Base-by-base conservation (phyloP, 345 rosid genomes). In the Eucalyptus camaldulensis region DNA sequence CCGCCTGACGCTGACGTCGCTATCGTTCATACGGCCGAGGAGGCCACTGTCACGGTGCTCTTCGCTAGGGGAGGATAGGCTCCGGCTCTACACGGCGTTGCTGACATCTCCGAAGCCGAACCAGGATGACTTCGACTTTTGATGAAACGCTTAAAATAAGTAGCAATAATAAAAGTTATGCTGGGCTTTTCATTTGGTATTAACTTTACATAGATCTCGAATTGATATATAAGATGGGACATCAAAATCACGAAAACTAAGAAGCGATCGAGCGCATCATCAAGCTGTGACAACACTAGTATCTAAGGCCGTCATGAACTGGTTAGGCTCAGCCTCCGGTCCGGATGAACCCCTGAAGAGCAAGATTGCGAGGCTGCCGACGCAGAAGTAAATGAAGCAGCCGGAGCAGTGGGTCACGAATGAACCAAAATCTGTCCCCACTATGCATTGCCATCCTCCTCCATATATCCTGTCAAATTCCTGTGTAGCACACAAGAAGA, bases 41-140 rank as follows among this genome's bases (percentile, higher is more conserved):
- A 94, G 98, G 90, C 98, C 99, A 2, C 89, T 97, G 43, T 98
- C 99, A 10, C 89, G 99, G 91, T 95, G 96, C 91, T 95, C 97
- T 2, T 97, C 99, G 1, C 27, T 98, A 86, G 98, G 98, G 86
- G 99, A 98, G 93, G 99, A 98, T 81, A 92, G 98, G 88, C 89
- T 98, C 49, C 92, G 97, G 93, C 97, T 98, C 88, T 98, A 98
- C 89, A 95, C 99, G 4, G 99, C 99, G 24, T 91, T 98, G 91
- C 91, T 98, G 50, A 96, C 99, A 87, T 98, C 99, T 47, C 99
- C 99, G 3, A 98, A 98, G 94, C 99, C 98, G 22, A 96, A 97
- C 92, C 98, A 94, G 31, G 98, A 97, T 80, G 98, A 97, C 94
- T 96, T 96, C 88, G 98, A 98, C 87, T 96, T 95, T 90, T 96